Evolutionary conservation across 1,284 basidiomycete species (phyloP), one percentile per base, ranked within the genome.

Genomic region (Exobasidium rhododendri): DNA sequence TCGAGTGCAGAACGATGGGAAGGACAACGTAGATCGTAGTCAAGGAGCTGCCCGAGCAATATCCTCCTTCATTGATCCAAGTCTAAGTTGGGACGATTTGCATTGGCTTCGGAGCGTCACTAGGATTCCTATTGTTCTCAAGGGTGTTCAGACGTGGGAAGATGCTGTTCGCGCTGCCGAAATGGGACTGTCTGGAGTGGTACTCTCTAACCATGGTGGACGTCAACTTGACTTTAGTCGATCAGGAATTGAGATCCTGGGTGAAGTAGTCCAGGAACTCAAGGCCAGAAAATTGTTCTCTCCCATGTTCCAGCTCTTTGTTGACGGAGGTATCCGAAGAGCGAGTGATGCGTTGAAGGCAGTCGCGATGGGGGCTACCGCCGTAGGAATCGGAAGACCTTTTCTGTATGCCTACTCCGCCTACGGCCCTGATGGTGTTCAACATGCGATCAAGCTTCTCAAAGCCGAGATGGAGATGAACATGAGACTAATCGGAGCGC

Each of bases 11-110:
- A 58, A 66, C 17, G 66, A 52, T 43, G 32, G 30, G 30, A 61
- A 87, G 47, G 82, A 85, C 64, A 83, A 84, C 24, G 85, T 92
- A 24, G 88, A 94, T 75, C 85, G 91, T 49, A 88, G 89, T 44
- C 90, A 94, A 79, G 93, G 93, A 52, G 94, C 92, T 3, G 93
- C 94, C 1, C 84, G 92, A 63, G 93, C 94, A n/a, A 97, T 97
- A 72, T 80, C 93, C 85, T 90, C 89, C 3, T 97, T 97, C 82
- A 97, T 97, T 71, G 94, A 97, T 80, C 91, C 94, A 0, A 85
- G 86, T 4, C 82, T 97, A 59, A 85, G 85, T 65, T 97, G 94
- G 94, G 84, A 85, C 43, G 93, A 97, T 77, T 82, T 97, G 35
- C 81, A 85, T 4, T 94, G 92, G 86, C 91, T 97, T 81, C 88